Base-by-base conservation (phyloP, 441 rosid genomes). In the Jatropha podagrica region DNA sequence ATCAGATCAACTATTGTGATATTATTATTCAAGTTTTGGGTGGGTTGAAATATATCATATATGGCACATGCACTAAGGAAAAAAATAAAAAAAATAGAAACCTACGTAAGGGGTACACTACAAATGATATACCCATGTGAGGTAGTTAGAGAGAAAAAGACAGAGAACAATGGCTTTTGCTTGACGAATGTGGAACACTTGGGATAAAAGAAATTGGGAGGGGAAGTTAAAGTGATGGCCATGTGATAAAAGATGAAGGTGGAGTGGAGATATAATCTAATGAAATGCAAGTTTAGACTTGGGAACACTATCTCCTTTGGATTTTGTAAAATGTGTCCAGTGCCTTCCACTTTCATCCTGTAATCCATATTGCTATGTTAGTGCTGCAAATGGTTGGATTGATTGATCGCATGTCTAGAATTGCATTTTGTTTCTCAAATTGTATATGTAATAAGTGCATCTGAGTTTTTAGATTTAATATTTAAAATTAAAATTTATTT, bases 111-210 rank as follows among this genome's bases (percentile, higher is more conserved):
- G 68, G 68, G 46, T 61, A 61, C 58, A 23, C 49, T 38, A 74
- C 40, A 38, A 38, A 71, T 58, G 44, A 56, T 71, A 58, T 7
- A 42, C 41, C 65, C 74, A 73, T 64, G 76, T 49, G 68, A 46
- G 44, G 69, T 37, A 14, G 76, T 9, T 14, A 0, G 46, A 61
- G 62, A 49, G 73, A 37, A 11, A n/a, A n/a, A n/a, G n/a, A n/a
- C n/a, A 20, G 9, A 32, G n/a, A 7, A 59, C 2, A 12, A 32
- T 73, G 68, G 52, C 76, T 74, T 74, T 65, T 18, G 52, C 76
- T 64, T 65, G 40, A 74, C 46, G 76, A 64, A 14, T 48, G 40
- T 63, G 70, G 51, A 63, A 37, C 3, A 2, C 37, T 55, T 55
- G 14, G 3, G 23, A n/a, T 23, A 23, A 23, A 23, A 44, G 48